Evolutionary conservation across 2,329 filamentous ascomycete species (phyloP), one percentile per base, ranked within the genome.

Genomic region (Teratosphaeria nubilosa): DNA sequence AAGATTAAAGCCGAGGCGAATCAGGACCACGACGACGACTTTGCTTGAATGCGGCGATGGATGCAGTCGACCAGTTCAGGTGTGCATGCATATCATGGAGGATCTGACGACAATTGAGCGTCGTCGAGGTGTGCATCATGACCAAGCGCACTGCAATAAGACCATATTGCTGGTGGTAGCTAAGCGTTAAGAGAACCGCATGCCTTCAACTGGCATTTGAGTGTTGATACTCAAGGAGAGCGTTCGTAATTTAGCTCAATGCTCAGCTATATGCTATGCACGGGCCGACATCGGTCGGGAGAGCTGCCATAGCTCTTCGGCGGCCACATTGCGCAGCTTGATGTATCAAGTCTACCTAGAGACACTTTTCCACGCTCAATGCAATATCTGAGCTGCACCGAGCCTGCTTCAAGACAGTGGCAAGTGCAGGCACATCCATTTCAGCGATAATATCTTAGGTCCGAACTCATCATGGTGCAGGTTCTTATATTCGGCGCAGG

Each of bases 401-500:
- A 41, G 34, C 34, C 34, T 41, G 34, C 13, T 41, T n/a, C n/a
- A n/a, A n/a, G n/a, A n/a, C n/a, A n/a, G n/a, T n/a, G n/a, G n/a
- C n/a, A n/a, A n/a, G n/a, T n/a, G n/a, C n/a, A n/a, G n/a, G n/a
- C n/a, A n/a, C n/a, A n/a, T n/a, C n/a, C n/a, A n/a, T n/a, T n/a
- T n/a, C n/a, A n/a, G n/a, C n/a, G n/a, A n/a, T n/a, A n/a, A n/a
- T n/a, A n/a, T n/a, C n/a, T n/a, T n/a, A n/a, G n/a, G n/a, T n/a
- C n/a, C n/a, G n/a, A n/a, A n/a, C n/a, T n/a, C 32, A 57, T 27
- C 30, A 64, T 62, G 55, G 63, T 61, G 2, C 63, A 62, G 9
- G 59, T 63, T 1, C 63, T 77, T 6, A 65, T 77, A 13, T 77
- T 76, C 56, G 75, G 75, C 6, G 67, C 73, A 5, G 75, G 75